A percentile compares a stretch with the other conserved stretches of the same genome.
These are phyloP conservation scores for Penicillium polonicum DNA, from an alignment of 2,329 filamentous ascomycete genomes.

Conservation along the genomic window DNA sequence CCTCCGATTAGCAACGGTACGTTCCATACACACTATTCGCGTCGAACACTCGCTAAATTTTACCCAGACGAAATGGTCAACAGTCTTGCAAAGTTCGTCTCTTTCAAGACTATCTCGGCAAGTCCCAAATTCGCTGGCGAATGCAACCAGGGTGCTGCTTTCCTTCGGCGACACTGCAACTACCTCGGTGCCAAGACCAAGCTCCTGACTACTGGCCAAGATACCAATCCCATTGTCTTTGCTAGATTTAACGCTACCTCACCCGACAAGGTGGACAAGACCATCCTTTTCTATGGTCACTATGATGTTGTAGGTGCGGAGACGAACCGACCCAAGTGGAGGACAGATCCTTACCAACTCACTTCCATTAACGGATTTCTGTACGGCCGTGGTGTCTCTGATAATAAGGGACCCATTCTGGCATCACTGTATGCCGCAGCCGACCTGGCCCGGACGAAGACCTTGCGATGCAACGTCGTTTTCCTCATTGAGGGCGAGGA, in stretches of 20 bases:
- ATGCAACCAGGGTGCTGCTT: slow-evolving; percentile 88
- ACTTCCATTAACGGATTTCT: slow-evolving; percentile 87
- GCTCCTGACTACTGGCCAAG: slow-evolving; percentile 77
- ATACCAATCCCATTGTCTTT: slow-evolving; percentile 87
- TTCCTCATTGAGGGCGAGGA: slow-evolving; percentile 97
- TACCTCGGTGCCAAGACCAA: slow-evolving; percentile 86
- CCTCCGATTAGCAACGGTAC: slow-evolving; percentile 59
- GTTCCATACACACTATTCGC: background rate
- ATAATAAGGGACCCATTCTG: slow-evolving; percentile 95
- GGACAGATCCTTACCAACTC: slow-evolving; percentile 82
- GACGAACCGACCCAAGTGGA: slow-evolving; percentile 78
- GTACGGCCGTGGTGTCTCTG: slow-evolving; percentile 92
- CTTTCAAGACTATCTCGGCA: slow-evolving; percentile 88
- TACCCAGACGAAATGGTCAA: slow-evolving; percentile 59
- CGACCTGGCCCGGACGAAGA: slow-evolving; percentile 80
- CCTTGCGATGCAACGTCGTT: slow-evolving; percentile 80
- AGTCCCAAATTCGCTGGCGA: slow-evolving; percentile 83
- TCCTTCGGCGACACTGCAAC: slow-evolving; percentile 85
- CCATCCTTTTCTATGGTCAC: slow-evolving; percentile 94
- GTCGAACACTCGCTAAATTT: slow-evolving; percentile 10
- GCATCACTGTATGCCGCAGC: slow-evolving; percentile 92
- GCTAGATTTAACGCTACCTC: slow-evolving; percentile 80
- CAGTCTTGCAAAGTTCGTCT: slow-evolving; percentile 79
- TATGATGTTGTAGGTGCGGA: slow-evolving; percentile 96
- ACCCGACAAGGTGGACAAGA: slow-evolving; percentile 67